These are phyloP conservation scores for Melaleuca quinquenervia DNA, from an alignment of 345 rosid species.

Conservation along the genomic window DNA sequence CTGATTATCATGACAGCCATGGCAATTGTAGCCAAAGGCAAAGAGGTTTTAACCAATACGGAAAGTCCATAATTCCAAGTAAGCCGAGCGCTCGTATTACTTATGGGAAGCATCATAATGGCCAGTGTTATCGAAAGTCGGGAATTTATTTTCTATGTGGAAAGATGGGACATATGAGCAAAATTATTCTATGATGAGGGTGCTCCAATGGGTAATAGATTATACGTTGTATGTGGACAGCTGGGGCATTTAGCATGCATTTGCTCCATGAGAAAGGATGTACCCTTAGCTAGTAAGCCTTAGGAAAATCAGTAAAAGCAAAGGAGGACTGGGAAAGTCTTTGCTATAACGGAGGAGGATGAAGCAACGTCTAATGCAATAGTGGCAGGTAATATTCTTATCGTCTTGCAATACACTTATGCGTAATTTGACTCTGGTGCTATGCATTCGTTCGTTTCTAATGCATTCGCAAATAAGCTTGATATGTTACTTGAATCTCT, in stretches of 20 bases:
- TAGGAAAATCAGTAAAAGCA: not conserved
- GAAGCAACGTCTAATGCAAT: not conserved
- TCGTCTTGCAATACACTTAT: not conserved
- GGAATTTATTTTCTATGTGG: no score
- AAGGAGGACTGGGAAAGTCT: not conserved
- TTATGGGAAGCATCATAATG: no score
- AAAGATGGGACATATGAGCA: not conserved
- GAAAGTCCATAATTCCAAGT: no score
- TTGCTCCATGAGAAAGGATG: not conserved
- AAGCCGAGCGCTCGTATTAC: no score
- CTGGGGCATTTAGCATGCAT: not conserved
- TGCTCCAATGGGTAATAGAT: not conserved
- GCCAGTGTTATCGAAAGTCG: no score
- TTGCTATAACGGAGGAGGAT: rapidly evolving
- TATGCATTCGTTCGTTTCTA: not conserved
- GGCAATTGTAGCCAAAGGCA: no score
- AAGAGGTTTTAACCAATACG: no score
- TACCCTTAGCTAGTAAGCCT: not conserved
- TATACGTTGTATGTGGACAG: not conserved
- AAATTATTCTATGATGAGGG: not conserved
- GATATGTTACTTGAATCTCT: not conserved
- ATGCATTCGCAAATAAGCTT: not conserved
- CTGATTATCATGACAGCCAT: no score
- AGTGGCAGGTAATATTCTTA: not conserved
- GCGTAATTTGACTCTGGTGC: not conserved